Evolutionary conservation across 805 yeast species (phyloP).

Genomic region (Hanseniaspora mollemarum): DNA sequence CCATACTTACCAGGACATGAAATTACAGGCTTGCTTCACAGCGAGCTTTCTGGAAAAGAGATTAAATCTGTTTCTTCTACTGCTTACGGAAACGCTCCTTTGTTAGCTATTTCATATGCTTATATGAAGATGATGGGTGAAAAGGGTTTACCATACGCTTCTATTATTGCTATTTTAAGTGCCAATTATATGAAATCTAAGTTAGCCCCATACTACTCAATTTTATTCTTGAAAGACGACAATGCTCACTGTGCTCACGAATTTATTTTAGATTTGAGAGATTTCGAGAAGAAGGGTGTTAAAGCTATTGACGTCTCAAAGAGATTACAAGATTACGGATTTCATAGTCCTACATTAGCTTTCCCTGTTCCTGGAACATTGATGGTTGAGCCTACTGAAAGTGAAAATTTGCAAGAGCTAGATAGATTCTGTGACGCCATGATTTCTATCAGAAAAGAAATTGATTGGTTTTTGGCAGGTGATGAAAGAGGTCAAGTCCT

Average conservation of each 20-base stretch:
- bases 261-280: conserved; percentile 83
- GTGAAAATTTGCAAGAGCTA: conserved; percentile 76
- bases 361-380: conserved; percentile 97
- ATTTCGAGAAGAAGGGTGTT: conserved; percentile 62
- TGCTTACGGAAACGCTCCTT: conserved; percentile 90
- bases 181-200: conserved; percentile 91
- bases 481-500: conserved; percentile 57
- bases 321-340: conserved; percentile 93
- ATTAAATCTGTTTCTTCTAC: conserved; percentile 81
- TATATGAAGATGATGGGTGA: conserved; percentile 92
- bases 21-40: conserved; percentile 25
- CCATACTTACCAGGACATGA: conserved; percentile 77
- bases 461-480: conserved; percentile 57
- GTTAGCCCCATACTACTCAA: conserved; percentile 56
- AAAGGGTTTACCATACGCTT: conserved; percentile 69
- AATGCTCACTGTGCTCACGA: conserved; percentile 85
- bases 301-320: conserved; percentile 97
- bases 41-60: conserved; percentile 32
- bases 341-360: conserved; percentile 98
- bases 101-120: conserved; percentile 85
- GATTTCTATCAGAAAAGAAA: conserved; percentile 72
- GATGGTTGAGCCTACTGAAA: conserved; percentile 97
- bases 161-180: conserved; percentile 80
- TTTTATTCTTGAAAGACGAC: conserved; percentile 58
- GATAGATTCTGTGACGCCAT: conserved; percentile 84